Evolutionary conservation across 805 yeast genomes (phyloP).

Genomic region (Myxozyma neotropica): DNA sequence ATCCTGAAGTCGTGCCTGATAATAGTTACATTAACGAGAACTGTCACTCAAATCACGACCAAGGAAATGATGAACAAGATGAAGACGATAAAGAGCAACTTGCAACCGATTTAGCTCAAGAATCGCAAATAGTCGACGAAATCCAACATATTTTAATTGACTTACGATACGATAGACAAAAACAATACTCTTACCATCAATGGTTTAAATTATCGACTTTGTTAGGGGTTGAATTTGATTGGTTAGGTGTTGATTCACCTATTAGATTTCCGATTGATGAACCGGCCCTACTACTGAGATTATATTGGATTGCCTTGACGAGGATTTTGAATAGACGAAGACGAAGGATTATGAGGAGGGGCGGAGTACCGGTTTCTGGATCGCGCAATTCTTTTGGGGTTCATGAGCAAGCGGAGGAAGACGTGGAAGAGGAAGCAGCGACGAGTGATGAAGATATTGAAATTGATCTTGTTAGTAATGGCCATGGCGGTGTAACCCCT

Average conservation of each 20-base stretch:
- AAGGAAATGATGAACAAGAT: background rate
- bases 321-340: background rate
- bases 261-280: constrained; percentile 69
- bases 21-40: background rate
- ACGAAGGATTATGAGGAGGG: background rate
- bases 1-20: background rate
- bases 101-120: constrained; percentile 1
- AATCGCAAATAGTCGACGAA: constrained; percentile 1
- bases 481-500: background rate
- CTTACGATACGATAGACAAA: constrained; percentile 41
- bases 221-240: constrained; percentile 48
- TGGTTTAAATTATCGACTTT: constrained; percentile 52
- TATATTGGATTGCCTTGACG: constrained; percentile 20
- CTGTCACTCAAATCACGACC: background rate
- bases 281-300: constrained; percentile 55
- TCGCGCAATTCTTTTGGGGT: too few species aligned
- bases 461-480: background rate
- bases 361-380: background rate
- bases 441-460: background rate
- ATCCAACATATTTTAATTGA: constrained; percentile 19
- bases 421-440: too few species aligned
- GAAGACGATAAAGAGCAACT: background rate
- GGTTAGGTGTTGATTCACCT: constrained; percentile 72
- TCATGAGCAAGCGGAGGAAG: too few species aligned
- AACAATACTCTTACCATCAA: constrained; percentile 52